Base-by-base conservation (phyloP, 768 basidiomycete genomes). In the Cystobasidium ongulense region DNA sequence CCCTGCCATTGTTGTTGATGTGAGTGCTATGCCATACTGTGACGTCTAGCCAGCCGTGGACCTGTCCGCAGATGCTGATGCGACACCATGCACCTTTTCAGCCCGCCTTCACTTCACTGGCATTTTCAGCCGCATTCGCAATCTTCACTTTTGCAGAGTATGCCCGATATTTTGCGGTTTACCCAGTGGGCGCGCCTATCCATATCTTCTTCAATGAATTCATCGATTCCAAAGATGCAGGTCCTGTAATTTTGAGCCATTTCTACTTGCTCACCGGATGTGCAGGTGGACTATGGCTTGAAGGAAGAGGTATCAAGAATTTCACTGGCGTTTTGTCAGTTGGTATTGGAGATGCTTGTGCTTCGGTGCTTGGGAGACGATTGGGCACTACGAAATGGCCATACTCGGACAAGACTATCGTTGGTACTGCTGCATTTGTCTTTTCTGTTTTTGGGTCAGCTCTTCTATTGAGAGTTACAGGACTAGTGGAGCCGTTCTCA, bases 121-220 rank as follows among this genome's bases (percentile, higher is more conserved):
- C 93, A 10, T 96, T 99, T 83, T 94, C 91, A 78, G 89, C 87
- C 23, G 95, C 95, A 1, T 98, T 99, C 81, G 89, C 96, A 10
- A 81, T 92, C 76, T 98, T 99, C 83, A 91, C 88, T 27, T 97
- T 99, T 80, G 88, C 91, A 72, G 96, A 99, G 83, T 98, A 97
- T 83, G 87, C 97, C 76, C 91, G 96, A 73, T 99, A 97, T 82
- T 99, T 98, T 82, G 96, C 96, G 41, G 86, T 99, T 62, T 97
- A 96, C 82, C 96, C 96, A 1, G 90, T 97, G 78, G 92, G 93
- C 17, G 94, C 90, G 11, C 84, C 87, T 13, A 87, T 99, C 23
- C 96, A 99, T 82, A 83, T 97, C 70, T 99, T 99, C 82, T 88
- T 99, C 87, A 90, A 90, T 82, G 96, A 99, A 80, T 99, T 99